These are phyloP conservation scores for Plantago coronopus DNA, from an alignment of 305 asterid genomes.

Conservation along the genomic window DNA sequence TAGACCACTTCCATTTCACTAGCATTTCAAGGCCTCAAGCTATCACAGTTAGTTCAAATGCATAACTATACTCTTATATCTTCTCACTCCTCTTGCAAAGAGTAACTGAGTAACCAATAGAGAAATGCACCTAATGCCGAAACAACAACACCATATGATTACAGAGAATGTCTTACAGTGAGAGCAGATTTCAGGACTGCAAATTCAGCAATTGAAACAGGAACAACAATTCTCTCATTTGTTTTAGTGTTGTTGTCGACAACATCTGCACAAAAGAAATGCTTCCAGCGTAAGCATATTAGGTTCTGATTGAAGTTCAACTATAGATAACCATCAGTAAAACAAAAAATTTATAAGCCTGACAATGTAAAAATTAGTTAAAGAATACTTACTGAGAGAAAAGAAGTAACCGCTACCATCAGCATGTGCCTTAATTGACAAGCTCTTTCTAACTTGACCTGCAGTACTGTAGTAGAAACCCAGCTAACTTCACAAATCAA, in stretches of 20 bases:
- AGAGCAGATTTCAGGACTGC: constrained; percentile 82
- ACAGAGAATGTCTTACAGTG: constrained; percentile 44
- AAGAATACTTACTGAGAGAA: constrained; percentile 75
- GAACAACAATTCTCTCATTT: constrained; percentile 66
- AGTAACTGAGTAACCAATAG: not conserved
- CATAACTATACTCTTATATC: not conserved
- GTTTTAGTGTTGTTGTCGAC: constrained; percentile 61
- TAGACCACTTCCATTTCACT: too few relatives aligned
- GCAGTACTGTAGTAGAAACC: constrained; percentile 56
- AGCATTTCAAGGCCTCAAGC: not conserved
- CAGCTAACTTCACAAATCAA: constrained; percentile 22
- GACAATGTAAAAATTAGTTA: too few relatives aligned
- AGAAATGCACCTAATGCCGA: constrained; percentile 12
- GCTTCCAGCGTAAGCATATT: not conserved
- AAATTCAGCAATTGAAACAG: constrained; percentile 86
- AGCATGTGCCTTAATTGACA: constrained; percentile 67
- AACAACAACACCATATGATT: constrained; percentile 3
- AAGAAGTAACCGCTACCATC: constrained; percentile 81
- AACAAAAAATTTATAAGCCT: not conserved
- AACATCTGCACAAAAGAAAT: constrained; percentile 54
- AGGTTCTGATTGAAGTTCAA: not conserved
- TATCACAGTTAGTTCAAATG: not conserved
- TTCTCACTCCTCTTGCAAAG: not conserved
- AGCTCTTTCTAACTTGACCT: constrained; percentile 86
- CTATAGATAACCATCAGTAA: not conserved